Evolutionary conservation across 345 rosid species (phyloP).

Genomic region (Brassica rapa): DNA sequence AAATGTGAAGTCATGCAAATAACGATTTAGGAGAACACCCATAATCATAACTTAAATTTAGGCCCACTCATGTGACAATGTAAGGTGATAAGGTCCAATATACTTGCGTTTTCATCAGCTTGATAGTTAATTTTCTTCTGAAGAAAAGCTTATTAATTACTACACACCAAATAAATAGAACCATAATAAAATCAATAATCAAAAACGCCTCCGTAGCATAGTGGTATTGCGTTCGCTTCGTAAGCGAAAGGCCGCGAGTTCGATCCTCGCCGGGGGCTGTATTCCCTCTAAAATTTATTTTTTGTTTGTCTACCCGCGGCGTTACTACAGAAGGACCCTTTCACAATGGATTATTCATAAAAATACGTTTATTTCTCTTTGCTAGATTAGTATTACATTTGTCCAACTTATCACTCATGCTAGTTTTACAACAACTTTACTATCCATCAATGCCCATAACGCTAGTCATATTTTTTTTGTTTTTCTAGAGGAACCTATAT

Average conservation of each 20-base stretch:
- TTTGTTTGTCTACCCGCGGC: not conserved
- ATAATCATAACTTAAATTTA: not conserved
- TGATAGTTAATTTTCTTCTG: no score
- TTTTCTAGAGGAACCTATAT: not conserved
- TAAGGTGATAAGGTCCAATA: not conserved
- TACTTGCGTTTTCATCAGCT: no score
- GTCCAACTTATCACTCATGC: not conserved
- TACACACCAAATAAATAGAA: not conserved
- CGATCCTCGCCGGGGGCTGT: constrained; percentile 85
- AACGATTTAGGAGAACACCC: not conserved
- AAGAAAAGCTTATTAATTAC: not conserved
- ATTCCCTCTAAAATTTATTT: no score
- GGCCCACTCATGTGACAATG: not conserved
- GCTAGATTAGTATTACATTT: not conserved
- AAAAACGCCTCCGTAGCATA: constrained; percentile 74
- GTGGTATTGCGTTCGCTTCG: constrained; percentile 99
- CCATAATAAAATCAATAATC: accelerated
- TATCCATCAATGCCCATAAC: not conserved
- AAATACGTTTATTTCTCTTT: not conserved
- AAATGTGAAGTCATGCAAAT: not conserved
- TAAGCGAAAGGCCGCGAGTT: constrained; percentile 99
- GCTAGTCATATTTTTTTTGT: not conserved
- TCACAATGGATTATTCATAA: not conserved
- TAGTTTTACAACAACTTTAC: not conserved
- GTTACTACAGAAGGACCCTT: not conserved